Evolutionary conservation across 768 basidiomycete species (phyloP).

Genomic region (Mycena olivaceomarginata): DNA sequence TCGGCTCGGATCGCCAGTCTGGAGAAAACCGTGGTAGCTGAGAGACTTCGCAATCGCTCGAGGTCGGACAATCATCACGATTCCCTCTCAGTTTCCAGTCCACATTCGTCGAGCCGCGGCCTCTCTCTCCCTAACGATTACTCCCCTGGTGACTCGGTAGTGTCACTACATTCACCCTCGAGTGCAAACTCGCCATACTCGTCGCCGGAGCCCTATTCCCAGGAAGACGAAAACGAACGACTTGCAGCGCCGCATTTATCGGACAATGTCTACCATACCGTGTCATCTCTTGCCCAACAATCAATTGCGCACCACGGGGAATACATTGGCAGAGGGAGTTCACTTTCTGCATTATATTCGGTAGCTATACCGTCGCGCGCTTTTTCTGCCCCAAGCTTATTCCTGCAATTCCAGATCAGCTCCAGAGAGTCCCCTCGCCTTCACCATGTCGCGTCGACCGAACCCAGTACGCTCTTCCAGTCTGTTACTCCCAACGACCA

Average conservation of each 20-base stretch:
- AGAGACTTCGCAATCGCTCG: slow-evolving; percentile 31
- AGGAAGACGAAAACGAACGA: slow-evolving; percentile 42
- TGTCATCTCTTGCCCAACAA: slow-evolving; percentile 63
- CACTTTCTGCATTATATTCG: slow-evolving; percentile 67
- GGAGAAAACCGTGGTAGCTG: slow-evolving; percentile 51
- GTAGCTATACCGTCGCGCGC: slow-evolving; percentile 51
- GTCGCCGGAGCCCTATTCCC: slow-evolving; percentile 44
- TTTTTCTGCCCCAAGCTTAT: slow-evolving; percentile 22
- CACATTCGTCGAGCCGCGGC: slow-evolving; percentile 42
- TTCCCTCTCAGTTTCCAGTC: slow-evolving; percentile 47
- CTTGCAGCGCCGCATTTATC: slow-evolving; percentile 50
- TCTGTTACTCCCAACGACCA: slow-evolving; percentile 29
- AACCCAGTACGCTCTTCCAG: slow-evolving; percentile 48
- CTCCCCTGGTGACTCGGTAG: slow-evolving; percentile 42
- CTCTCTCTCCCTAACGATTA: slow-evolving; percentile 39
- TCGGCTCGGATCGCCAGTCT: slow-evolving; percentile 52
- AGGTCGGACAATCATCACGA: slow-evolving; percentile 32
- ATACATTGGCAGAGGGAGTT: slow-evolving; percentile 68
- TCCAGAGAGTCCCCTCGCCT: slow-evolving; percentile 57
- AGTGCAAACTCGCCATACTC: slow-evolving; percentile 42
- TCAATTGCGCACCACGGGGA: slow-evolving; percentile 70
- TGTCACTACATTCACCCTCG: slow-evolving; percentile 44
- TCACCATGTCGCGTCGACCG: slow-evolving; percentile 64
- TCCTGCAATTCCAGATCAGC: slow-evolving; percentile 56
- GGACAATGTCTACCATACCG: slow-evolving; percentile 61